phyloP scores from a whole-genome alignment of 805 yeast species.

The Metschnikowia anglica region DNA sequence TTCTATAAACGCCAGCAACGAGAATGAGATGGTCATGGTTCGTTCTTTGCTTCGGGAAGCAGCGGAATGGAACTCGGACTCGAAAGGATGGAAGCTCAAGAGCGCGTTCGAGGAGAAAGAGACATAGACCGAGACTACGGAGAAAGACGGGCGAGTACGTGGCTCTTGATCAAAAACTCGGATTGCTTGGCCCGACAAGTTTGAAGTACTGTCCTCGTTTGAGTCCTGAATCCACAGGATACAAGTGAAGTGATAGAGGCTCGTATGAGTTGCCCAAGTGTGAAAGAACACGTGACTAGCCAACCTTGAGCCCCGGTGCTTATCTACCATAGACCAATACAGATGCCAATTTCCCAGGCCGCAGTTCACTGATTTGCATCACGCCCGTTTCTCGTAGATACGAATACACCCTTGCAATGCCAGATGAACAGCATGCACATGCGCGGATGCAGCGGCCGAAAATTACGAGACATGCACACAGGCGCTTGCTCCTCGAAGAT shows the following conservation, averaged over 20 bases:
- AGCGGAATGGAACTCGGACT: constrained; percentile 61
- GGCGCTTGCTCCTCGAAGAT: no score
- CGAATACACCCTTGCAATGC: neutral
- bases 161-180: no score
- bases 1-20: constrained; percentile 24
- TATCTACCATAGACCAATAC: no score
- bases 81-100: constrained; percentile 65
- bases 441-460: neutral
- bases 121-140: neutral
- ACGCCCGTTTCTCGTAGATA: neutral
- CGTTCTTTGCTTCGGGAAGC: constrained; percentile 68
- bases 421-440: neutral
- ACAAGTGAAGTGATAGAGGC: no score
- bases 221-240: no score
- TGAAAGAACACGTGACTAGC: no score
- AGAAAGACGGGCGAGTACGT: neutral
- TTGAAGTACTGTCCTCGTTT: no score
- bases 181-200: no score
- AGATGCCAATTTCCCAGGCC: no score
- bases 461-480: neutral
- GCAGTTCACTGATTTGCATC: neutral
- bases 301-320: no score
- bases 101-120: constrained; percentile 36
- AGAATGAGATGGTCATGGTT: constrained; percentile 56
- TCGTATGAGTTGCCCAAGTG: no score